Conservation (phyloP, 208 protist genomes). For the Acanthamoeba healyi region DNA sequence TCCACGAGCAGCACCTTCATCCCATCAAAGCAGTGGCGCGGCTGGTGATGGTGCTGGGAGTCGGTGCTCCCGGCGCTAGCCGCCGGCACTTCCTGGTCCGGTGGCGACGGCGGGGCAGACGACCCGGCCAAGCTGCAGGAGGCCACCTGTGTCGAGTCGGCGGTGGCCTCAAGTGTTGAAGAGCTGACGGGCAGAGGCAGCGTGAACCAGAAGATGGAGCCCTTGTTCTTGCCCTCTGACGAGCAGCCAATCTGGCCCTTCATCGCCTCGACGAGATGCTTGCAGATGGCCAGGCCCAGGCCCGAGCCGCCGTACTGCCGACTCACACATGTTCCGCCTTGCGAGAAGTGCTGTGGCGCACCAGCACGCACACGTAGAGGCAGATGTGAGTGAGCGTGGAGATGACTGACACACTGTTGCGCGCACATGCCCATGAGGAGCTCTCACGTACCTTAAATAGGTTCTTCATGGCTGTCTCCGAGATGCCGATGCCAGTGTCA, state of each 20-base stretch:
- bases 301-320: constrained; percentile 77
- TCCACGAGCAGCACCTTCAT: constrained; percentile 61
- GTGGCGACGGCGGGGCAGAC: too few relatives aligned
- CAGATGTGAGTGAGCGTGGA: not conserved
- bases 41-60: not conserved
- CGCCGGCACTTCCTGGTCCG: too few relatives aligned
- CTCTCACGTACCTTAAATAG: constrained; percentile 79
- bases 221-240: constrained; percentile 49
- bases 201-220: constrained; percentile 80
- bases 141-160: too few relatives aligned
- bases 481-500: constrained; percentile 84
- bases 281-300: constrained; percentile 75
- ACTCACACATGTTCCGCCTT: not conserved
- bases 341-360: constrained; percentile 28
- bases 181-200: constrained; percentile 45
- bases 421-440: too few relatives aligned
- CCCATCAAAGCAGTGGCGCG: not conserved
- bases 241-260: constrained; percentile 76
- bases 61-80: not conserved
- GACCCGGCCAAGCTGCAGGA: too few relatives aligned
- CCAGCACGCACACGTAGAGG: too few relatives aligned
- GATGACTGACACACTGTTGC: not conserved
- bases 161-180: too few relatives aligned
- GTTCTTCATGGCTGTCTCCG: constrained; percentile 38
- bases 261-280: constrained; percentile 77